Percentiles rank a stretch among this genome's conserved stretches.
Conservation (phyloP, 1,139 yeast species). For the Geotrichum restrictum region DNA sequence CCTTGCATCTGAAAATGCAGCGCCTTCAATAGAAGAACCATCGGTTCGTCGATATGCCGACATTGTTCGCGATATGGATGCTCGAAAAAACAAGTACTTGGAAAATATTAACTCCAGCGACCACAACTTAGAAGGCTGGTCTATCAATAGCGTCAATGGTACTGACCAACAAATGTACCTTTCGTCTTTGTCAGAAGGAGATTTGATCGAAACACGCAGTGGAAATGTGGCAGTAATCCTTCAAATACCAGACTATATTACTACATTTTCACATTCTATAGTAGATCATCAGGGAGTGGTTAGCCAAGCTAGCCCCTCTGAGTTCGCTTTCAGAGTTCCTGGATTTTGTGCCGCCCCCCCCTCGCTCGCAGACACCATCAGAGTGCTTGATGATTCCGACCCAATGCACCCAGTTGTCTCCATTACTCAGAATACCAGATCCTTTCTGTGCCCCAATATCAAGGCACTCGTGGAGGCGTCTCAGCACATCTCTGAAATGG, state of each 20-base stretch:
- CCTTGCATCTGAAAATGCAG: constrained; percentile 2
- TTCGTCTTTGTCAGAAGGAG: constrained; percentile 17
- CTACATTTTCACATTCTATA: constrained; percentile 10
- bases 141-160: neutral
- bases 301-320: neutral
- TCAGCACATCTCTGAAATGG: constrained; percentile 10
- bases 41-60: constrained; percentile 13
- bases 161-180: constrained; percentile 20
- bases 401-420: constrained; percentile 16
- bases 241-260: constrained; percentile 19
- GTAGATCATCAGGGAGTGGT: constrained; percentile 21
- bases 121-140: neutral
- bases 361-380: constrained; percentile 8
- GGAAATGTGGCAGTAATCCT: constrained; percentile 20
- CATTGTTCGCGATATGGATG: constrained; percentile 14
- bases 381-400: constrained; percentile 14
- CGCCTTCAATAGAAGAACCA: neutral
- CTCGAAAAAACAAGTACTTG: constrained; percentile 14
- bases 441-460: constrained; percentile 18
- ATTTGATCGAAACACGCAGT: constrained; percentile 15
- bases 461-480: constrained; percentile 13
- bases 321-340: constrained; percentile 19
- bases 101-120: constrained; percentile 14
- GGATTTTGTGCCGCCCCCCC: constrained; percentile 6
- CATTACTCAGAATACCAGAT: constrained; percentile 8